phyloP scores from a whole-genome alignment of 768 basidiomycete species.

The Naematelia aurantialba region DNA sequence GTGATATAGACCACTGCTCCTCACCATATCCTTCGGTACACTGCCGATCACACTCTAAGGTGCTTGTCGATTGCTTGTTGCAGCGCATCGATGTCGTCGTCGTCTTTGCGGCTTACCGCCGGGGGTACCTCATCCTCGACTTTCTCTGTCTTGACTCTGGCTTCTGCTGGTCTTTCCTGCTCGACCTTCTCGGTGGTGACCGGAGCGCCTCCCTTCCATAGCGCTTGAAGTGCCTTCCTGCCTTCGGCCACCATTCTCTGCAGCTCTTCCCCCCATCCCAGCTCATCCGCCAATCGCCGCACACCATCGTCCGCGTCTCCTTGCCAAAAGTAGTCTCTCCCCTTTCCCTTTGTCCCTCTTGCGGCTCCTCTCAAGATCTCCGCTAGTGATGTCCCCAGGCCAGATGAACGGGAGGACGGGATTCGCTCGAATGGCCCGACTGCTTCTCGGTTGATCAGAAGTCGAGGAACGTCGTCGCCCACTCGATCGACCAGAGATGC shows the following conservation, averaged over 20 bases:
- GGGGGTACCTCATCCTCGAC: neutral
- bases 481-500: slow-evolving; percentile 68
- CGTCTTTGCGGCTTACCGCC: neutral
- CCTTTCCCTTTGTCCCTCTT: neutral
- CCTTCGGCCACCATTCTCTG: slow-evolving; percentile 18
- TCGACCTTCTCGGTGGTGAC: neutral
- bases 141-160: neutral
- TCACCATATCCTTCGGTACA: too few relatives aligned
- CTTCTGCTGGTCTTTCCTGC: neutral
- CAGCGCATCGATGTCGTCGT: slow-evolving; percentile 8
- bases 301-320: slow-evolving; percentile 60
- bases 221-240: slow-evolving; percentile 3
- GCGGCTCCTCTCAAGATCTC: slow-evolving; percentile 1
- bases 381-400: neutral
- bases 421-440: slow-evolving; percentile 57
- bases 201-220: too few relatives aligned
- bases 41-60: neutral
- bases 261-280: slow-evolving; percentile 62
- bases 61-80: slow-evolving; percentile 3
- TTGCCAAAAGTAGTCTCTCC: slow-evolving; percentile 25
- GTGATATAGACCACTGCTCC: too few relatives aligned
- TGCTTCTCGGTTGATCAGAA: slow-evolving; percentile 81
- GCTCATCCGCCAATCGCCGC: slow-evolving; percentile 59
- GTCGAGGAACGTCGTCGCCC: slow-evolving; percentile 62
- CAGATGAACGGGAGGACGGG: neutral